phyloP scores from a whole-genome alignment of 345 rosid species.

The Pistacia atlantica region DNA sequence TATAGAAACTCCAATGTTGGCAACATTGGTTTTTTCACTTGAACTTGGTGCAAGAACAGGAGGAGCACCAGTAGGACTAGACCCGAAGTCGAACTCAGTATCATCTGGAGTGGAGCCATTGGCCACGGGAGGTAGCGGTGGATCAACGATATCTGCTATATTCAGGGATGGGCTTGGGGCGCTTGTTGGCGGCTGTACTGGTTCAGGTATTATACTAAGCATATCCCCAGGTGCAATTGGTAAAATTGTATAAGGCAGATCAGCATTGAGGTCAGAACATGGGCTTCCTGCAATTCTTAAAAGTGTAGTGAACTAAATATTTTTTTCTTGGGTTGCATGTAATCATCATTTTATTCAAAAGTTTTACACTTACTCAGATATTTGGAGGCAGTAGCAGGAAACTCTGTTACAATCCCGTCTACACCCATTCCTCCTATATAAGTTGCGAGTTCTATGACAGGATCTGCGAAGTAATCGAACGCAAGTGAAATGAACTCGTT shows the following conservation, averaged over 20 bases:
- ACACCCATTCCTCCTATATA: slow-evolving; percentile 45
- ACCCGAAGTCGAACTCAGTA: background rate
- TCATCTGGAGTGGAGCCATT: slow-evolving; percentile 6
- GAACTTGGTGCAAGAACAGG: slow-evolving; percentile 30
- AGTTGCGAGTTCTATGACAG: slow-evolving; percentile 67
- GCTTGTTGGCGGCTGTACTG: slow-evolving; percentile 31
- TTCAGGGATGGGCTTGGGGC: slow-evolving; percentile 55
- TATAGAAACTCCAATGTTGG: slow-evolving; percentile 37
- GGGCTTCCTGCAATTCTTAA: slow-evolving; percentile 49
- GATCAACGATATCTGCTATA: slow-evolving; percentile 57
- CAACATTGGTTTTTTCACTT: slow-evolving; percentile 26
- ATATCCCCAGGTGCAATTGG: slow-evolving; percentile 59
- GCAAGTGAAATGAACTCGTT: slow-evolving; percentile 67
- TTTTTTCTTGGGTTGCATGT: background rate
- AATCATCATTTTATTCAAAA: too few species aligned
- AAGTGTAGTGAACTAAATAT: background rate
- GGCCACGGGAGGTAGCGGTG: slow-evolving; percentile 75
- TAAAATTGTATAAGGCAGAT: slow-evolving; percentile 37
- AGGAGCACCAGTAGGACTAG: slow-evolving; percentile 16
- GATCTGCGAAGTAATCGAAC: slow-evolving; percentile 77
- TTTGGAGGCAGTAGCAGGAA: slow-evolving; percentile 76
- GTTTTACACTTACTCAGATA: slow-evolving; percentile 55
- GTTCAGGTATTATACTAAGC: slow-evolving; percentile 20
- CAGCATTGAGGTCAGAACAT: slow-evolving; percentile 48
- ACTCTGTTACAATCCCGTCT: slow-evolving; percentile 76